Percentiles rank a stretch among this genome's conserved stretches.
Evolutionary conservation across 2,329 filamentous ascomycete species (phyloP).

Genomic region (Cytospora chrysosperma): DNA sequence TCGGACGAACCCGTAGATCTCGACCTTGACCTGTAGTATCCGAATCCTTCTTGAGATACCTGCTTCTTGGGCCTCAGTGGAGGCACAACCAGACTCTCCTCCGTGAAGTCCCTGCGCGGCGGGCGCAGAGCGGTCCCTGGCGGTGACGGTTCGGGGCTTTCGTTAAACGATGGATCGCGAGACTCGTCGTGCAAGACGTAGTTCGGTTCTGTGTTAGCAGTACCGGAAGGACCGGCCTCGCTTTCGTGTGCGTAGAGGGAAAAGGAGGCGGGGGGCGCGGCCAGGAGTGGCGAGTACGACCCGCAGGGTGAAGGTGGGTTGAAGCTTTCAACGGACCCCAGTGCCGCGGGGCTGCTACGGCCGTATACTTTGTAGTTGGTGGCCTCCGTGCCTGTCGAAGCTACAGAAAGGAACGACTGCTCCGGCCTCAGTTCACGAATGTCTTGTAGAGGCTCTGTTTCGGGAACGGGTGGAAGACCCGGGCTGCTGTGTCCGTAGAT

Average conservation of each 20-base stretch:
- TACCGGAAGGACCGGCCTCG: constrained; percentile 38
- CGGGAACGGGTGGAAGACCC: constrained; percentile 20
- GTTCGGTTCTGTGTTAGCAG: constrained; percentile 47
- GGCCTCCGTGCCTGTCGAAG: constrained; percentile 43
- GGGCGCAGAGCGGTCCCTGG: constrained; percentile 37
- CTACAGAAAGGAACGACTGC: constrained; percentile 34
- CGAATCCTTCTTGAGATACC: constrained; percentile 48
- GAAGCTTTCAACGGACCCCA: constrained; percentile 42
- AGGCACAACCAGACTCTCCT: constrained; percentile 59
- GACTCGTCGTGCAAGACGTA: constrained; percentile 52
- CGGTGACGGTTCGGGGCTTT: constrained; percentile 30
- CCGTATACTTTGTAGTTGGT: constrained; percentile 49
- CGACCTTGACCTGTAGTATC: constrained; percentile 50
- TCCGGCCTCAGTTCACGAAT: constrained; percentile 26
- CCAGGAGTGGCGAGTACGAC: constrained; percentile 18
- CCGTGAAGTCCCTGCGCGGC: constrained; percentile 51
- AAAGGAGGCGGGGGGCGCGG: constrained; percentile 12
- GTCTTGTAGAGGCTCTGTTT: constrained; percentile 12
- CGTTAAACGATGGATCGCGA: constrained; percentile 33
- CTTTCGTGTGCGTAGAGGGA: constrained; percentile 11
- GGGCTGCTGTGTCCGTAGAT: constrained; percentile 44
- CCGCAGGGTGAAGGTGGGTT: constrained; percentile 19
- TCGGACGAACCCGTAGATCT: constrained; percentile 37
- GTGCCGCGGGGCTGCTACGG: constrained; percentile 38
- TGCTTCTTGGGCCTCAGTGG: constrained; percentile 51